phyloP scores from a whole-genome alignment of 768 basidiomycete genomes.

The Boletus speciosus region DNA sequence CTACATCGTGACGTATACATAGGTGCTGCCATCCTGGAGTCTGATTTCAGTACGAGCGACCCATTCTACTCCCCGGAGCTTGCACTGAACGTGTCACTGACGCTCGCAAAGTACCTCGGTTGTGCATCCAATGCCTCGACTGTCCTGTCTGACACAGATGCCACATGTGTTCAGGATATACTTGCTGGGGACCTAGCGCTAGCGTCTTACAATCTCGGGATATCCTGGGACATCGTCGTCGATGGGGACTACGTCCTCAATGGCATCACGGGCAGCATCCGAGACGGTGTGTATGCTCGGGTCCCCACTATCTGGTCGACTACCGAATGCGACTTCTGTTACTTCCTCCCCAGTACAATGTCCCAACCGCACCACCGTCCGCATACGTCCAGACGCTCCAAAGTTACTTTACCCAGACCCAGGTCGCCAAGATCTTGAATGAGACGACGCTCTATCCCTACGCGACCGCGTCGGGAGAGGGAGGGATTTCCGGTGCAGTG shows the following conservation, averaged over 20 bases:
- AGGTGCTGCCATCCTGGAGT: conserved; percentile 17
- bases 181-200: conserved; percentile 6
- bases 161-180: conserved; percentile 3
- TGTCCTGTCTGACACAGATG: neutral
- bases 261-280: conserved; percentile 13
- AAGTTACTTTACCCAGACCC: conserved; percentile 4
- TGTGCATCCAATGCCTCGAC: conserved; percentile 17
- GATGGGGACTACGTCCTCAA: conserved; percentile 18
- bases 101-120: conserved; percentile 12
- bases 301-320: conserved; percentile 18
- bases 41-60: conserved; percentile 11
- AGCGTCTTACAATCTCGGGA: conserved; percentile 6
- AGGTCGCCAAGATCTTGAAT: conserved; percentile 8
- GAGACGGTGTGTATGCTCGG: conserved; percentile 10
- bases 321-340: conserved; percentile 16
- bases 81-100: conserved; percentile 12
- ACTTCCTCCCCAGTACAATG: conserved; percentile 17
- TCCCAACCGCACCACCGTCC: conserved; percentile 11
- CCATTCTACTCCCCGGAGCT: conserved; percentile 15
- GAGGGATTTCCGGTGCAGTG: too few species aligned
- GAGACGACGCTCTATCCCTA: conserved; percentile 18
- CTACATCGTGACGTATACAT: neutral
- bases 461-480: conserved; percentile 1
- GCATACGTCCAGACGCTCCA: conserved; percentile 3
- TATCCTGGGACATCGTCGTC: conserved; percentile 11